A percentile compares a stretch with the other conserved stretches of the same genome.
phyloP scores from a whole-genome alignment of 2,329 filamentous ascomycete genomes.

The Mollisia scopiformis region DNA sequence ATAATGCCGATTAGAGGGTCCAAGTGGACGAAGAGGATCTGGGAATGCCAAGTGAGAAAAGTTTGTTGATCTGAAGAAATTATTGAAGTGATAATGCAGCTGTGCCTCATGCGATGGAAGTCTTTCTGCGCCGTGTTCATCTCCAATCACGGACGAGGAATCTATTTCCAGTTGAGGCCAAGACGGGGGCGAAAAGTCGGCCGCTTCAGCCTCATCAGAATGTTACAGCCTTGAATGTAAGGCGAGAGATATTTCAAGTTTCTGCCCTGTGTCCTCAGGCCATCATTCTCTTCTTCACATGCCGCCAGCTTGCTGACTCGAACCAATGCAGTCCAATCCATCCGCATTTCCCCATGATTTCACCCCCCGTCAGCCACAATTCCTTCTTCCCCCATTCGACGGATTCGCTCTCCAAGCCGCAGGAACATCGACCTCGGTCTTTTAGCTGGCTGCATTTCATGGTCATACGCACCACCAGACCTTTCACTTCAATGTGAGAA shows the following conservation, averaged over 20 bases:
- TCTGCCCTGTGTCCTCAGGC: background rate
- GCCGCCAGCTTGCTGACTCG: background rate
- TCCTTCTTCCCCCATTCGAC: slow-evolving; percentile 11
- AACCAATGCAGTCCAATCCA: background rate
- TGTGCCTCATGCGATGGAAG: background rate
- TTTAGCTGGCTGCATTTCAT: slow-evolving; percentile 1
- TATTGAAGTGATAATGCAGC: background rate
- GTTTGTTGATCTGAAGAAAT: background rate
- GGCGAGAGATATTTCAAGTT: background rate
- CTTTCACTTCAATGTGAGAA: background rate
- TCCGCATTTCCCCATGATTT: slow-evolving; percentile 7
- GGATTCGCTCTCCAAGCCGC: slow-evolving; percentile 2
- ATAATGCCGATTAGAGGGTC: background rate
- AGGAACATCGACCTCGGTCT: slow-evolving; percentile 20
- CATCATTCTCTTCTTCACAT: slow-evolving; percentile 1
- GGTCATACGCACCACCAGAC: slow-evolving; percentile 19
- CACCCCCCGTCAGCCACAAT: slow-evolving; percentile 6
- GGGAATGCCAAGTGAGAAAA: background rate
- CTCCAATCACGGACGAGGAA: background rate
- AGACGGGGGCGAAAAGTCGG: background rate
- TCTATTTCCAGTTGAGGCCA: background rate
- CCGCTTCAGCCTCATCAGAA: background rate
- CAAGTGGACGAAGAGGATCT: background rate
- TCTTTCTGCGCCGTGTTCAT: background rate
- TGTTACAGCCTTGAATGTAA: background rate